These are phyloP conservation scores for Sphaceloma murrayae DNA, from an alignment of 2,329 filamentous ascomycete species.

Conservation along the genomic window DNA sequence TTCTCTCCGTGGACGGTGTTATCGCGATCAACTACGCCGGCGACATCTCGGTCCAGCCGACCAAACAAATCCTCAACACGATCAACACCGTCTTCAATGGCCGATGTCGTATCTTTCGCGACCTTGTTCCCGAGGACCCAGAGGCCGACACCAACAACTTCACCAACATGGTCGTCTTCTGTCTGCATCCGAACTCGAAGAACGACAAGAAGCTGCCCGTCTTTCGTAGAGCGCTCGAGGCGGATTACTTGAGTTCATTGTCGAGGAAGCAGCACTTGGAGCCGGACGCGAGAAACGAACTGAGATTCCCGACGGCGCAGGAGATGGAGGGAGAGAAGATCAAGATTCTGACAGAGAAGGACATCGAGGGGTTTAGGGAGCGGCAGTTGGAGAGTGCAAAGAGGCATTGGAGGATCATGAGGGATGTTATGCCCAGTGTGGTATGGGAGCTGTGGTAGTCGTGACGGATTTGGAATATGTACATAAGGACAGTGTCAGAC, in stretches of 20 bases:
- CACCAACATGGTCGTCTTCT: conserved; percentile 95
- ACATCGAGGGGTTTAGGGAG: conserved; percentile 56
- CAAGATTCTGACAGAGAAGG: conserved; percentile 50
- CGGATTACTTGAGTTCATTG: conserved; percentile 64
- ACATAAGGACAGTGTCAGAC: no score
- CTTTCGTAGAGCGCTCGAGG: conserved; percentile 56
- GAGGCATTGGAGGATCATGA: conserved; percentile 89
- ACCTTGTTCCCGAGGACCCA: conserved; percentile 48
- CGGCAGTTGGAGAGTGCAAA: conserved; percentile 68
- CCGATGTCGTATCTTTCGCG: conserved; percentile 76
- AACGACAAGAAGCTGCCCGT: conserved; percentile 34
- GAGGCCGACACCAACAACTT: conserved; percentile 54
- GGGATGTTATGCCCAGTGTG: conserved; percentile 61
- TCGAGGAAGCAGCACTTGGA: conserved; percentile 60
- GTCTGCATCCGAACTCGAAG: conserved; percentile 51
- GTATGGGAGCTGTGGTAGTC: conserved; percentile 83
- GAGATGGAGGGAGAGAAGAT: conserved; percentile 29
- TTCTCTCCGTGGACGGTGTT: conserved; percentile 69
- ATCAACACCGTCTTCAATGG: conserved; percentile 75
- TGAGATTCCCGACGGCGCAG: conserved; percentile 30
- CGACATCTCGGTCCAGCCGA: conserved; percentile 67
- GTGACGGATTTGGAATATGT: not conserved
- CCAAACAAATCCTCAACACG: conserved; percentile 70
- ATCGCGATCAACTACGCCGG: conserved; percentile 96
- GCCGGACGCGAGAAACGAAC: conserved; percentile 61